These are phyloP conservation scores for Cichorium intybus DNA, from an alignment of 140 eudicot species.

Conservation along the genomic window DNA sequence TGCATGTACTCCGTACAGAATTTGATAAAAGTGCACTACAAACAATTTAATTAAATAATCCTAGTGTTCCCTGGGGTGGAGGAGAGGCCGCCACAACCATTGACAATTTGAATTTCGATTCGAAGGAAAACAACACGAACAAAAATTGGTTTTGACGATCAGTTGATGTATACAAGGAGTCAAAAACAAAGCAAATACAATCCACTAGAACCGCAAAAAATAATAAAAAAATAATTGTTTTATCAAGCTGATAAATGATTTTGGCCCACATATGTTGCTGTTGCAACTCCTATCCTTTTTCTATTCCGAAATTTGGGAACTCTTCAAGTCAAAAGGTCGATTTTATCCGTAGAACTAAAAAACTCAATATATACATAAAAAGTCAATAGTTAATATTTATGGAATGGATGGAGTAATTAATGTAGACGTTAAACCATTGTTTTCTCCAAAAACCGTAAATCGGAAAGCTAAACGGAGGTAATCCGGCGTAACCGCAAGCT, in stretches of 20 bases:
- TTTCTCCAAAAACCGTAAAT: background rate
- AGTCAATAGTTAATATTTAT: constrained; percentile 10
- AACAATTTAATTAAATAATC: background rate
- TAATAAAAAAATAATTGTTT: background rate
- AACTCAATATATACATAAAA: background rate
- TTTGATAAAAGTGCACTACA: background rate
- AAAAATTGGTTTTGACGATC: background rate
- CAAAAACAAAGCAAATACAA: constrained; percentile 4
- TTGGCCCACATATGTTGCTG: constrained; percentile 14
- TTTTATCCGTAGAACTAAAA: background rate
- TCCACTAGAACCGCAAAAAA: background rate
- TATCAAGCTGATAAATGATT: background rate
- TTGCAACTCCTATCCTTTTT: background rate
- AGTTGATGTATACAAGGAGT: background rate
- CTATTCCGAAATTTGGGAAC: background rate
- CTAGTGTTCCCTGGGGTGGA: background rate
- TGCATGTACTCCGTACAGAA: background rate
- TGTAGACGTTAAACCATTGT: constrained; percentile 2
- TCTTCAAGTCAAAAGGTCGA: constrained; percentile 14
- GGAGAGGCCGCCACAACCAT: background rate
- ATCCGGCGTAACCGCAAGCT: background rate
- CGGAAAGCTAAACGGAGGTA: background rate
- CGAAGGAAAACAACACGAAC: background rate
- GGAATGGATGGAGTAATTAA: background rate
- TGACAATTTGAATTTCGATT: background rate